Evolutionary conservation across 441 rosid genomes (phyloP).

Genomic region (California macrophylla): DNA sequence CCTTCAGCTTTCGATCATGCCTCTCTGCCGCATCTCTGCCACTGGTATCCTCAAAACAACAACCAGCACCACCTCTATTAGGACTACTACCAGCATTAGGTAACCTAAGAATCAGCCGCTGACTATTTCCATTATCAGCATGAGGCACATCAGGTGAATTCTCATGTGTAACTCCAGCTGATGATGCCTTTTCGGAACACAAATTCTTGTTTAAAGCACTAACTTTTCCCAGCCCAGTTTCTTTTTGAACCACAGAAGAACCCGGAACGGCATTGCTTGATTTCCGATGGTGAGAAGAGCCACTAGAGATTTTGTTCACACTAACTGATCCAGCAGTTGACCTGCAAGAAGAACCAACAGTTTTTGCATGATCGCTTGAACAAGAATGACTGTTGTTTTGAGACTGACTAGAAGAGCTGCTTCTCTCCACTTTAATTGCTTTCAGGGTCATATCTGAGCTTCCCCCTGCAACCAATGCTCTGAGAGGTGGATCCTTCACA

Average conservation of each 20-base stretch:
- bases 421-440: slow-evolving; percentile 58
- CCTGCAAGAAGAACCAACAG: slow-evolving; percentile 38
- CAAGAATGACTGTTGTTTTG: slow-evolving; percentile 64
- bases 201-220: slow-evolving; percentile 37
- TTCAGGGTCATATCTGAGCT: slow-evolving; percentile 32
- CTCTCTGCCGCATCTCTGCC: slow-evolving; percentile 63
- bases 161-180: slow-evolving; percentile 40
- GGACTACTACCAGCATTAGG: slow-evolving; percentile 72
- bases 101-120: slow-evolving; percentile 63
- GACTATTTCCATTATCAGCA: slow-evolving; percentile 44
- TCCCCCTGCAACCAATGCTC: slow-evolving; percentile 31
- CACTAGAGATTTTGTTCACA: slow-evolving; percentile 32
- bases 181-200: slow-evolving; percentile 49
- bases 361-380: slow-evolving; percentile 55
- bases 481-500: slow-evolving; percentile 39
- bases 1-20: slow-evolving; percentile 50
- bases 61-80: slow-evolving; percentile 48
- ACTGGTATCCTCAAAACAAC: slow-evolving; percentile 47
- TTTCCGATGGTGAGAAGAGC: slow-evolving; percentile 41
- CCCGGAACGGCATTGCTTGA: slow-evolving; percentile 44
- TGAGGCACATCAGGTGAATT: slow-evolving; percentile 42
- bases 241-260: slow-evolving; percentile 28
- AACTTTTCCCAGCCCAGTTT: slow-evolving; percentile 36
- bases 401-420: slow-evolving; percentile 73
- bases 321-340: slow-evolving; percentile 41